Conservation (phyloP, 257 asterid genomes). For the Eustoma russellianum region DNA sequence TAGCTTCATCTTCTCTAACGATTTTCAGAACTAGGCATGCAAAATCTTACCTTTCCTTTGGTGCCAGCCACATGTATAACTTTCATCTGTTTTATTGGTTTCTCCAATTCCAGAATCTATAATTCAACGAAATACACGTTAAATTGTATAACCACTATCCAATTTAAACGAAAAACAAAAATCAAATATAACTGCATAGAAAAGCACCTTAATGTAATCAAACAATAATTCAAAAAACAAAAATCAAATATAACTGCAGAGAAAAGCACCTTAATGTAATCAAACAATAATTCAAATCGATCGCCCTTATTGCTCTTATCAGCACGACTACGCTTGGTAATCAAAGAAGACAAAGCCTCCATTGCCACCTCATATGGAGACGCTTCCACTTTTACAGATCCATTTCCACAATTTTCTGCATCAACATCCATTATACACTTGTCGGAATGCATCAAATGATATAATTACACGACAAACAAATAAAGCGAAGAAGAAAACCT, state of each 20-base stretch:
- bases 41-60: slow-evolving; percentile 76
- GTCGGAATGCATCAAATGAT: neutral
- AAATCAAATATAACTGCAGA: neutral
- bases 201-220: slow-evolving; percentile 67
- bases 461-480: neutral
- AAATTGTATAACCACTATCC: neutral
- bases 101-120: slow-evolving; percentile 83
- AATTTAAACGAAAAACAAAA: neutral
- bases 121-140: neutral
- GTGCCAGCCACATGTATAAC: slow-evolving; percentile 98
- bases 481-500: neutral
- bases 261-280: slow-evolving; percentile 58
- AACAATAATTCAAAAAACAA: slow-evolving; percentile 45
- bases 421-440: slow-evolving; percentile 6
- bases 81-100: slow-evolving; percentile 74
- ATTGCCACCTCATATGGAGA: slow-evolving; percentile 76
- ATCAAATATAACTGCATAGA: neutral
- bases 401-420: slow-evolving; percentile 31
- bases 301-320: slow-evolving; percentile 84
- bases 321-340: slow-evolving; percentile 89
- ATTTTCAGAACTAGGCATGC: too few species aligned
- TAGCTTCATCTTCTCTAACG: too few species aligned
- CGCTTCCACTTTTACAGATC: slow-evolving; percentile 19
- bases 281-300: slow-evolving; percentile 63
- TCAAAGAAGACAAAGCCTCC: slow-evolving; percentile 92